These are phyloP conservation scores for Heimioporus sp. DNA, from an alignment of 768 basidiomycete species.

Conservation along the genomic window DNA sequence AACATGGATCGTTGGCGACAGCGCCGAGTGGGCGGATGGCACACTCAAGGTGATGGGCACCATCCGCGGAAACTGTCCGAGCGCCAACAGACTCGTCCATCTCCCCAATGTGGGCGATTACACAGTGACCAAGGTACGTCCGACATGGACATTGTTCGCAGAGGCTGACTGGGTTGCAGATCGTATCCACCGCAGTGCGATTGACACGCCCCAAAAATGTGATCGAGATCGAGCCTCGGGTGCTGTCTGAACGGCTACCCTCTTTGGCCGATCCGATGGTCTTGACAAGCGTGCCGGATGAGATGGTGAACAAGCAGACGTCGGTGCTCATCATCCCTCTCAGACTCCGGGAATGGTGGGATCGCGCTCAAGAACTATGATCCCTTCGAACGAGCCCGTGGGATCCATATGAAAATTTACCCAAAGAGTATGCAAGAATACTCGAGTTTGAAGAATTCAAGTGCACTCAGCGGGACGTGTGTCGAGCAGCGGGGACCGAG, in stretches of 20 bases:
- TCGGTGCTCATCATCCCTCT: slow-evolving; percentile 3
- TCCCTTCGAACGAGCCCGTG: slow-evolving; percentile 95
- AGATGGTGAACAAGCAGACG: slow-evolving; percentile 92
- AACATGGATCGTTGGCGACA: slow-evolving; percentile 72
- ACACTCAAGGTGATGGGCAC: slow-evolving; percentile 76
- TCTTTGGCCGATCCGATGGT: slow-evolving; percentile 80
- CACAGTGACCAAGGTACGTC: slow-evolving; percentile 70
- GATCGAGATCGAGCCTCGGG: slow-evolving; percentile 69
- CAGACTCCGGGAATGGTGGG: slow-evolving; percentile 70
- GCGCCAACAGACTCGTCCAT: slow-evolving; percentile 84
- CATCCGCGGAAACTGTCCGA: slow-evolving; percentile 73
- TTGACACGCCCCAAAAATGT: slow-evolving; percentile 34
- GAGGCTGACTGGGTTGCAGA: slow-evolving; percentile 40
- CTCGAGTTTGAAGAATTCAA: slow-evolving; percentile 97
- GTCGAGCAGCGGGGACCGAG: slow-evolving; percentile 64
- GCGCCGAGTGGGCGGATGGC: slow-evolving; percentile 60
- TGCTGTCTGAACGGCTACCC: slow-evolving; percentile 60
- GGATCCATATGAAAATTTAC: slow-evolving; percentile 97
- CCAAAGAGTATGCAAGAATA: slow-evolving; percentile 89
- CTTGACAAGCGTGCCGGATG: slow-evolving; percentile 85
- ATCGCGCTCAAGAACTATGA: slow-evolving; percentile 69
- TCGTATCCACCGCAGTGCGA: slow-evolving; percentile 54
- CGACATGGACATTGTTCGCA: neutral
- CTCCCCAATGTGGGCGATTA: slow-evolving; percentile 88
- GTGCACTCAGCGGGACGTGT: slow-evolving; percentile 73